Base-by-base conservation (phyloP, 2,329 filamentous ascomycete species). In the Colletotrichum sojae region DNA sequence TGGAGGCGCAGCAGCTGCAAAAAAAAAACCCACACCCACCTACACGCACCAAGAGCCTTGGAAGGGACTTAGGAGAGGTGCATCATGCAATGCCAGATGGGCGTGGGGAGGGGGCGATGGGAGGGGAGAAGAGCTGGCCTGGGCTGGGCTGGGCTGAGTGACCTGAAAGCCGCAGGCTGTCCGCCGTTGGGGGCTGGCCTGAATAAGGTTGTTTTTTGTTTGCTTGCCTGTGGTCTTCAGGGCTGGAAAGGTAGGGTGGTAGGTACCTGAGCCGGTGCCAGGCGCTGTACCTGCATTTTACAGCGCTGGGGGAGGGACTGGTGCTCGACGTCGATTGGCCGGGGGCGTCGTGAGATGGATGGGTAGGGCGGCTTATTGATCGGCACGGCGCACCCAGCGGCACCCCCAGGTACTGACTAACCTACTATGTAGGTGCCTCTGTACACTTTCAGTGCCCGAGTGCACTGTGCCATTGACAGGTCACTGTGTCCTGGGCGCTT, bases 251-350 rank as follows among this genome's bases (percentile, higher is more conserved):
- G 49, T 69, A 65, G 65, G 66, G 66, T 69, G 65, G 66, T 66
- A 61, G 31, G 31, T 57, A n/a, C 31, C 57, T 66, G 13, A n/a
- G 40, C 40, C 8, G 16, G 40, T 43, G 13, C 13, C 13, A 22
- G 58, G 46, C 46, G 54, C 54, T 22, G 66, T 69, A 69, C 62
- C 67, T 69, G 54, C 62, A 36, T 69, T 45, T 55, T 56, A 45
- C 55, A 48, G 62, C 55, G 66, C 55, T 60, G 43, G 55, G 31
- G 27, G 25, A 10, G 18, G n/a, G 31, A 39, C 27, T 45, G 22
- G 18, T 25, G 18, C 12, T 4, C 22, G 27, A 39, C 4, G 9
- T 13, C 46, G 59, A 53, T 48, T 64, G 39, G 52, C 12, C 45
- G 59, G 52, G 45, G 31, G 15, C 9, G 27, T 6, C 9, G 13